These are phyloP conservation scores for Microbotryum lychnidis-dioicae DNA, from an alignment of 1,284 basidiomycete species.

Conservation along the genomic window DNA sequence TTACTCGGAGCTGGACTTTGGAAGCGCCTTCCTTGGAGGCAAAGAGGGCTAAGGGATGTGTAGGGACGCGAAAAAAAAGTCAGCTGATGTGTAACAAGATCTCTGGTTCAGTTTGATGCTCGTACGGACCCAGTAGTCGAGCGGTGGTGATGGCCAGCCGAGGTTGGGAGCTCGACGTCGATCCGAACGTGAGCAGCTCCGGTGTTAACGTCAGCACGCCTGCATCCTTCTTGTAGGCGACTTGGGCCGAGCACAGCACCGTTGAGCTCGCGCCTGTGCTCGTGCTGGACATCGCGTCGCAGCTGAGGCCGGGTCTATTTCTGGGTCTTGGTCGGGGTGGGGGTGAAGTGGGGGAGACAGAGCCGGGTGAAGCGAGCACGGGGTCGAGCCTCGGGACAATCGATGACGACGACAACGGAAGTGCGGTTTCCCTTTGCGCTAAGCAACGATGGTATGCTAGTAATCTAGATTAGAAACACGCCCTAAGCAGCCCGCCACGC, in stretches of 20 bases:
- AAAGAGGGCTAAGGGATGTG: conserved; percentile 53
- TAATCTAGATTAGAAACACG: no score
- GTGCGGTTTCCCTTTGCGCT: no score
- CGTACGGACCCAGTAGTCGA: conserved; percentile 49
- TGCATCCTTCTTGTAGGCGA: conserved; percentile 66
- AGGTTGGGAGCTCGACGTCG: conserved; percentile 50
- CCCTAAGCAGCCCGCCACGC: no score
- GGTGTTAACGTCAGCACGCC: conserved; percentile 63
- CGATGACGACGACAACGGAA: no score
- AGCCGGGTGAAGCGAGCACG: no score
- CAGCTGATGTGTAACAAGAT: background rate
- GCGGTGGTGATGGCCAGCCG: conserved; percentile 55
- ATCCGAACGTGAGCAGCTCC: conserved; percentile 61
- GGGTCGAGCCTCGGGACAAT: no score
- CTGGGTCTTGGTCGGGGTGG: no score
- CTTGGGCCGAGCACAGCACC: conserved; percentile 48
- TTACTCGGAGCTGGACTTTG: conserved; percentile 65
- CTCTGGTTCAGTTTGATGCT: background rate
- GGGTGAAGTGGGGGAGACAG: no score
- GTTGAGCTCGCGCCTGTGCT: no score
- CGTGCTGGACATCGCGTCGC: no score
- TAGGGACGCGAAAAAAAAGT: background rate
- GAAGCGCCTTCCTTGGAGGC: conserved; percentile 70
- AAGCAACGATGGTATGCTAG: no score
- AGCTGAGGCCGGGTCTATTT: no score